phyloP scores from a whole-genome alignment of 2,329 filamentous ascomycete species.

The Aspergillus melleus region DNA sequence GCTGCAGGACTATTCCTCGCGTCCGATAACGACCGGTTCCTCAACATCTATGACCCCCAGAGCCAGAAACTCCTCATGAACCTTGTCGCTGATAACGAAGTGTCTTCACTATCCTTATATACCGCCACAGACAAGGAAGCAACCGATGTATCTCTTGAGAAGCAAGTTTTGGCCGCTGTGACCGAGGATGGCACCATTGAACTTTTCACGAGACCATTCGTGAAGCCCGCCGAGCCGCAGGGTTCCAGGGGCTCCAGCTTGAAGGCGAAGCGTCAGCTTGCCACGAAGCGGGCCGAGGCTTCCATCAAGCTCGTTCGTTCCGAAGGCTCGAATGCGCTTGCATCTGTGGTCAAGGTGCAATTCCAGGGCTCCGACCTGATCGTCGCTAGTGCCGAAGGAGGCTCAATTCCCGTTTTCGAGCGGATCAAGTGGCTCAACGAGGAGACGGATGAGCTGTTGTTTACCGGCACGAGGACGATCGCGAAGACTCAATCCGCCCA shows the following conservation, averaged over 20 bases:
- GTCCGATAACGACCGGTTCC: constrained; percentile 51
- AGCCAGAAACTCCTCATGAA: constrained; percentile 47
- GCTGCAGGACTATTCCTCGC: constrained; percentile 46
- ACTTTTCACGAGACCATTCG: constrained; percentile 51
- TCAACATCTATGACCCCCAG: constrained; percentile 50
- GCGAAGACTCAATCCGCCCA: constrained; percentile 44
- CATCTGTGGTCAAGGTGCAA: constrained; percentile 45
- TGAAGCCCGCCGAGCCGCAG: constrained; percentile 30
- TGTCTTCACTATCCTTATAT: constrained; percentile 41
- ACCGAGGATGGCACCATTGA: constrained; percentile 52
- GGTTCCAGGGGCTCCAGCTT: constrained; percentile 37
- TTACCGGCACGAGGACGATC: constrained; percentile 48
- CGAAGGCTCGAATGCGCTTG: constrained; percentile 39
- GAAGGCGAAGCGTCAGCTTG: constrained; percentile 47
- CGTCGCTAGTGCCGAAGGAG: constrained; percentile 51
- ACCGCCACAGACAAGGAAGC: constrained; percentile 21
- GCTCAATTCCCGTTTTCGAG: constrained; percentile 52
- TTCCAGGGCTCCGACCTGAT: constrained; percentile 49
- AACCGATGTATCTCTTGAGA: constrained; percentile 26
- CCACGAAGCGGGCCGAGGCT: constrained; percentile 47
- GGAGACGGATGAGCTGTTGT: constrained; percentile 44
- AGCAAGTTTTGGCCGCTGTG: constrained; percentile 47
- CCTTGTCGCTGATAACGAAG: constrained; percentile 51
- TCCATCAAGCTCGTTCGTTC: constrained; percentile 46
- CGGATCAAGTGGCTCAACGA: constrained; percentile 49